Evolutionary conservation across 179 eudicot species (phyloP).

Genomic region (Silene coronaria): DNA sequence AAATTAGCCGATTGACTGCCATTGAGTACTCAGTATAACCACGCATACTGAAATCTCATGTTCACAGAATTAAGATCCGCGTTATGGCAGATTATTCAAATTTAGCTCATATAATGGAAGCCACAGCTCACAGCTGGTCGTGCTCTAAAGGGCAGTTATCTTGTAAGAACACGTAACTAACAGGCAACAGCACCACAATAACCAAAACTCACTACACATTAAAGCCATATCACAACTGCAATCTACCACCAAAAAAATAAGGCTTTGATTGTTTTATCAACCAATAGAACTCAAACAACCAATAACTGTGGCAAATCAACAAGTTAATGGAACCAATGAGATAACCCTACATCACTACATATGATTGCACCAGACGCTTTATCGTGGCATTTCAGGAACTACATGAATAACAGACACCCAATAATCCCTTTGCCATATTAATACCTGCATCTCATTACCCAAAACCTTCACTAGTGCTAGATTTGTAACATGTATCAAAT

Average conservation of each 20-base stretch:
- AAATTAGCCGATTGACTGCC: neutral
- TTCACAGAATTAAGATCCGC: neutral
- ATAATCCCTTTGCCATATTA: too few relatives aligned
- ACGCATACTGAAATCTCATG: neutral
- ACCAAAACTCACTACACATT: too few relatives aligned
- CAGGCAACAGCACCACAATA: too few relatives aligned
- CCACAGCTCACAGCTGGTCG: neutral
- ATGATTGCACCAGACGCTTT: neutral
- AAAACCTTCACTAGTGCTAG: too few relatives aligned
- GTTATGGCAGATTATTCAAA: neutral
- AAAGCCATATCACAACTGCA: neutral
- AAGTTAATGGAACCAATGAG: neutral
- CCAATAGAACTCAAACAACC: neutral
- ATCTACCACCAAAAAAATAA: neutral
- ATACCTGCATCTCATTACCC: neutral
- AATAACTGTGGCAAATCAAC: neutral
- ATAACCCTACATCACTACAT: neutral
- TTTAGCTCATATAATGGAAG: neutral
- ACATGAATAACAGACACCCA: neutral
- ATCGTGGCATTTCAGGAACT: neutral
- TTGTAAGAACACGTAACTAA: neutral
- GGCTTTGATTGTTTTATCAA: neutral
- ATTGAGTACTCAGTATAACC: neutral
- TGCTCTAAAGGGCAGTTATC: neutral
- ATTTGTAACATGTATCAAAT: neutral